Conservation (phyloP, 2,329 filamentous ascomycete species). For the Fusarium azukiicola region DNA sequence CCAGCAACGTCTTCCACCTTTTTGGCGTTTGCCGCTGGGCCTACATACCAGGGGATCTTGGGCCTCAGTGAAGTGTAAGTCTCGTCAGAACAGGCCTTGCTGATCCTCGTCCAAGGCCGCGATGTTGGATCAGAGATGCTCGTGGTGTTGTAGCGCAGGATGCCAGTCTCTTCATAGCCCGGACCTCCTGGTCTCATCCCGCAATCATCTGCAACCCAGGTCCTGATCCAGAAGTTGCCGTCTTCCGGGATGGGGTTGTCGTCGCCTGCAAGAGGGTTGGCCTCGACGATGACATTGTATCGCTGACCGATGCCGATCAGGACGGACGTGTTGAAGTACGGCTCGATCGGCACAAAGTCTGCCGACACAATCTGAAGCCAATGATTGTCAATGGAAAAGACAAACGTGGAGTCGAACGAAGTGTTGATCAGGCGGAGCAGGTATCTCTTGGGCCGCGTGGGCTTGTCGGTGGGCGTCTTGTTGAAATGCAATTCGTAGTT, state of each 20-base stretch:
- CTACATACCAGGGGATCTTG: slow-evolving; percentile 48
- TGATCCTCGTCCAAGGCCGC: slow-evolving; percentile 30
- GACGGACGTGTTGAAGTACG: slow-evolving; percentile 37
- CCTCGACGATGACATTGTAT: slow-evolving; percentile 47
- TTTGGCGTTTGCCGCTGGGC: slow-evolving; percentile 41
- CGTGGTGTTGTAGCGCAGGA: slow-evolving; percentile 39
- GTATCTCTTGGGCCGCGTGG: slow-evolving; percentile 38
- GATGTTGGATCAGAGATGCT: slow-evolving; percentile 29
- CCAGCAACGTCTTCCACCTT: slow-evolving; percentile 1
- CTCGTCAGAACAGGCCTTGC: slow-evolving; percentile 42
- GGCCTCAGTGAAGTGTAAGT: slow-evolving; percentile 41
- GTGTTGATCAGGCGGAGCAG: slow-evolving; percentile 50
- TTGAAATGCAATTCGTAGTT: slow-evolving; percentile 45
- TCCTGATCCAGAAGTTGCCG: slow-evolving; percentile 52
- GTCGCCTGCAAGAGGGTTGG: slow-evolving; percentile 36
- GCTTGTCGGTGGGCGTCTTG: slow-evolving; percentile 46
- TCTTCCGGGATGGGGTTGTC: slow-evolving; percentile 35
- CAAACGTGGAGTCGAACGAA: slow-evolving; percentile 45
- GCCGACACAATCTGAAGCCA: slow-evolving; percentile 41
- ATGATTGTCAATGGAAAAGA: slow-evolving; percentile 52
- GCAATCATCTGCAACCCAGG: slow-evolving; percentile 32
- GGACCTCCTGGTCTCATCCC: slow-evolving; percentile 15
- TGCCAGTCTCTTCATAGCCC: slow-evolving; percentile 44
- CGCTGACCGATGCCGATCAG: slow-evolving; percentile 48
- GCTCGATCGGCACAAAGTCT: slow-evolving; percentile 49